Percentiles rank a stretch among this genome's conserved stretches.
phyloP scores from a whole-genome alignment of 768 basidiomycete species.

The Lactarius tabidus region DNA sequence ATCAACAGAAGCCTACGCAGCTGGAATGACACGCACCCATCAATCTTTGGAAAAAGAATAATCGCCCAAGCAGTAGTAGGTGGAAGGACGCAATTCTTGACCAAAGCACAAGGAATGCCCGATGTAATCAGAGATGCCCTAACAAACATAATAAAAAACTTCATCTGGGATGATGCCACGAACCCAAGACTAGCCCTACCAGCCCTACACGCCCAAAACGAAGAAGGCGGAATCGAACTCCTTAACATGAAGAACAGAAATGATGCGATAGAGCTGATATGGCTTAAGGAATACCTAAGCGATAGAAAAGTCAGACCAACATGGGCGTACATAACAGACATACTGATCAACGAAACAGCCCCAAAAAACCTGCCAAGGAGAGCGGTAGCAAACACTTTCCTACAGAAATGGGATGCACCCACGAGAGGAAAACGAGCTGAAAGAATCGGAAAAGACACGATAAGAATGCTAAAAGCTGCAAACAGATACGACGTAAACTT shows the following conservation, averaged over 20 bases:
- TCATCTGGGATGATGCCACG: constrained; percentile 25
- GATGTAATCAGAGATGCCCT: too few relatives aligned
- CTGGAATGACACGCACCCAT: too few relatives aligned
- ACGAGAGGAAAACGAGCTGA: background rate
- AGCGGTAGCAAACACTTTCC: background rate
- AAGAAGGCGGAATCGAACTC: constrained; percentile 20
- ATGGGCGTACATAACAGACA: constrained; percentile 23
- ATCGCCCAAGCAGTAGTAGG: too few relatives aligned
- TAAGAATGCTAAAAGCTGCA: constrained; percentile 6
- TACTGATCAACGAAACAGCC: background rate
- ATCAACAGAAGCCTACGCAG: too few relatives aligned
- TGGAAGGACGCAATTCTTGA: too few relatives aligned
- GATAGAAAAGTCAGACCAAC: background rate
- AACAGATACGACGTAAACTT: constrained; percentile 3
- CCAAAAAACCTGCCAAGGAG: background rate
- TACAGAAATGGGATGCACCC: constrained; percentile 18
- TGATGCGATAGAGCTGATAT: constrained; percentile 21
- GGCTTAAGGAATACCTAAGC: constrained; percentile 21
- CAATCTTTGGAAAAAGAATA: background rate
- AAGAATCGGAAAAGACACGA: background rate
- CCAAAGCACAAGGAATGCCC: too few relatives aligned
- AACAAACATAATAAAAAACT: background rate
- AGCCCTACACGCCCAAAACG: background rate
- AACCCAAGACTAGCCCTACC: background rate
- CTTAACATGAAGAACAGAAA: constrained; percentile 17